Evolutionary conservation across 768 basidiomycete species (phyloP).

Genomic region (Pilatotrama ljubarskyi): DNA sequence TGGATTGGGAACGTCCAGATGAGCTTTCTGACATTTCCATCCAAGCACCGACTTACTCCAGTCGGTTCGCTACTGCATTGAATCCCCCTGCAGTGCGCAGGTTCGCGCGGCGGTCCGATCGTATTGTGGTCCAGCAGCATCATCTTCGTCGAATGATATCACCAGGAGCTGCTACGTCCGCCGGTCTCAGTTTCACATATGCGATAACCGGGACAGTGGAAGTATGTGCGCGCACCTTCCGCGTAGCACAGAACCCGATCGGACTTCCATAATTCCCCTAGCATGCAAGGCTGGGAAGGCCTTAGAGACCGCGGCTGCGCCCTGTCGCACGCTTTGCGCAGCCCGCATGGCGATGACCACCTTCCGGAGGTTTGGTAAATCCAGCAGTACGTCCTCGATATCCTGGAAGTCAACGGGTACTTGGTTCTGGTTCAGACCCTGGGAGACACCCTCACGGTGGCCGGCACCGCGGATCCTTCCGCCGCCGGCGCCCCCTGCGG

Average conservation of each 20-base stretch:
- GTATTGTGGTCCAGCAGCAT: too few relatives aligned
- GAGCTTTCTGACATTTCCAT: too few relatives aligned
- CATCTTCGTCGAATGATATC: too few relatives aligned
- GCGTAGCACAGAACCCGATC: background rate
- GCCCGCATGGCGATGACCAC: constrained; percentile 4
- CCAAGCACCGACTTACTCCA: too few relatives aligned
- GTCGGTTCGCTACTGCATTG: too few relatives aligned
- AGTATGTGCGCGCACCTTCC: background rate
- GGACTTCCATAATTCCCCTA: background rate
- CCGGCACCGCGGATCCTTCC: background rate
- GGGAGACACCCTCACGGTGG: background rate
- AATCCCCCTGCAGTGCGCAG: too few relatives aligned
- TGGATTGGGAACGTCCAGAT: too few relatives aligned
- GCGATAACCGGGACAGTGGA: background rate
- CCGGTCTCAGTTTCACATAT: background rate
- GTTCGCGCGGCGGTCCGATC: too few relatives aligned
- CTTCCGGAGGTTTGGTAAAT: background rate
- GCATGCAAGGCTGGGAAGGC: background rate
- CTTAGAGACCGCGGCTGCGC: background rate
- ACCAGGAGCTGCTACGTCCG: background rate
- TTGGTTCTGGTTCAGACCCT: background rate
- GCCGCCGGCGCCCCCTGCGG: background rate
- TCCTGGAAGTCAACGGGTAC: constrained; percentile 6
- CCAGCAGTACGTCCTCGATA: constrained; percentile 3
- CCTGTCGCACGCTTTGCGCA: background rate